Evolutionary conservation across 768 basidiomycete species (phyloP), one percentile per base, ranked within the genome.

Genomic region (Mycena alexandri): DNA sequence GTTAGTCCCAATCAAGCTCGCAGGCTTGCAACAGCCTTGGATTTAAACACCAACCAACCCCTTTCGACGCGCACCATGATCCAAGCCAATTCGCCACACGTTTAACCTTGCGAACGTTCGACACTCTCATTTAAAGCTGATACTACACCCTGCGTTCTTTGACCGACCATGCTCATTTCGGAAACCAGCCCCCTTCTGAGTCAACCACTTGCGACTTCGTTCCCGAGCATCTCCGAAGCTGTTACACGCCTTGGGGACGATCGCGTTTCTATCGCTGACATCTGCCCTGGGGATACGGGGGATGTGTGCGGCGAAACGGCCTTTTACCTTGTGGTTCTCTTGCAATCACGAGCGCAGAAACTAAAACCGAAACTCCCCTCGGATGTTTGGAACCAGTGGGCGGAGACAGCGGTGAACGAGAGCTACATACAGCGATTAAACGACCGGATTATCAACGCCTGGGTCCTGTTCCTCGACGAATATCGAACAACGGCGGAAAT

Each of bases 351-450:
- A 48, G 68, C 72, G n/a, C 65, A 59, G 22, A 76, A 75, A 63
- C 59, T 72, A 21, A 64, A 56, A 25, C 53, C 62, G 42, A 68
- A 65, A 48, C 50, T 59, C n/a, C 38, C 36, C 41, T 58, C 68
- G n/a, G 84, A 84, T 61, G 46, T 82, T 0, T 87, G 85, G 79
- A 81, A 83, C 16, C 73, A 74, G 47, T 88, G 85, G 85, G 74
- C 75, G 10, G 71, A 78, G 42, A 75, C 76, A 52, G 70, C 73
- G 38, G 62, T 71, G 22, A 71, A 61, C 50, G 65, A 68, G 14
- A 61, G 70, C 22, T 75, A 79, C 24, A 61, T 79, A 3, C 59
- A 78, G 14, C 70, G 75, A 8, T 68, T 85, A 4, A 82, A 86
- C 47, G 70, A 71, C 11, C 76, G 75, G 38, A 72, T 84, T 21